phyloP scores from a whole-genome alignment of 2,329 filamentous ascomycete genomes.

The Ambrosiella cleistominuta region DNA sequence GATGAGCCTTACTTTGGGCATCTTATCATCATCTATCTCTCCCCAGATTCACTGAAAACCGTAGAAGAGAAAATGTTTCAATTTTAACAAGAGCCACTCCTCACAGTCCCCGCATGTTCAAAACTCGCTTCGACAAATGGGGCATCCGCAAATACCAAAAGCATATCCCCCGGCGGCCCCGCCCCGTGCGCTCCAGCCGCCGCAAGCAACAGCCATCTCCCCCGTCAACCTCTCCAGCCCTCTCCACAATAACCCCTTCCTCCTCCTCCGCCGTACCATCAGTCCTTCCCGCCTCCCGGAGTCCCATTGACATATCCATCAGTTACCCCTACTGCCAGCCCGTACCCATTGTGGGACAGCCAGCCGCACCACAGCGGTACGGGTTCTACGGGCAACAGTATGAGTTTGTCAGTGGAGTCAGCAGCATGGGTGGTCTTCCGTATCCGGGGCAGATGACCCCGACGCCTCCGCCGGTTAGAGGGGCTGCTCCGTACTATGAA shows the following conservation, averaged over 20 bases:
- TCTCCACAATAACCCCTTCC: neutral
- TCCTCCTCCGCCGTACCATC: neutral
- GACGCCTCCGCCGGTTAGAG: too few relatives aligned
- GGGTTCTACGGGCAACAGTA: too few relatives aligned
- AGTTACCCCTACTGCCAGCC: neutral
- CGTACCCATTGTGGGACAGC: too few relatives aligned
- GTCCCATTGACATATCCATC: neutral
- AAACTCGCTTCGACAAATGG: conserved; percentile 13
- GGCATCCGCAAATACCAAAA: conserved; percentile 12
- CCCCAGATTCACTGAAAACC: too few relatives aligned
- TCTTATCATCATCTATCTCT: too few relatives aligned
- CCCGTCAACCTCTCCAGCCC: neutral
- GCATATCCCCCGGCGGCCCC: neutral
- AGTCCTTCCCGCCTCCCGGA: neutral
- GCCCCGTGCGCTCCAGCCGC: neutral
- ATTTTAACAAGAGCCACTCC: neutral
- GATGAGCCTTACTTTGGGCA: too few relatives aligned
- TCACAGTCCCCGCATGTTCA: conserved; percentile 12
- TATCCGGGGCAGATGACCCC: too few relatives aligned
- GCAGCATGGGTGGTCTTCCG: too few relatives aligned
- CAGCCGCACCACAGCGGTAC: too few relatives aligned
- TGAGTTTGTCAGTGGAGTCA: too few relatives aligned
- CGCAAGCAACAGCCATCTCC: neutral
- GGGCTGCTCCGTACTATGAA: too few relatives aligned
- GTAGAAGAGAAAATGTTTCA: too few relatives aligned